A percentile compares a stretch with the other conserved stretches of the same genome.
Evolutionary conservation across 148 eudicot species (phyloP).

Genomic region (Simmondsia chinensis): DNA sequence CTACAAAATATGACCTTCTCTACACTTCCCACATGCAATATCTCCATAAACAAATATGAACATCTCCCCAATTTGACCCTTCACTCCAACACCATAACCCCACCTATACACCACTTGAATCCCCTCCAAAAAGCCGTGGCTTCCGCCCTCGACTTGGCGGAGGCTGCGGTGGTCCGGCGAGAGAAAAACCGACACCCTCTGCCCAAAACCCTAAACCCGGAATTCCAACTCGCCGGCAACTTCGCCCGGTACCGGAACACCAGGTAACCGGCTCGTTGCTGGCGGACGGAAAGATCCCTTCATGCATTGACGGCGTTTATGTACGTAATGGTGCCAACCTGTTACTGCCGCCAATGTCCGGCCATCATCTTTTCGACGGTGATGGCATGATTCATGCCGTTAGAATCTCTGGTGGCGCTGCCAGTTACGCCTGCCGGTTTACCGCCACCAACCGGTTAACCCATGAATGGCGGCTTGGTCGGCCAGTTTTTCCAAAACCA

Average conservation of each 20-base stretch:
- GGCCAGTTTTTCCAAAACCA: constrained; percentile 62
- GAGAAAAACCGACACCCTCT: constrained; percentile 30
- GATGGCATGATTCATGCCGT: constrained; percentile 85
- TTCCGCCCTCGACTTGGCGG: constrained; percentile 28
- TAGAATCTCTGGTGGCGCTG: constrained; percentile 20
- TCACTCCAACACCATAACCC: neutral
- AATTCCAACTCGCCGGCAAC: constrained; percentile 56
- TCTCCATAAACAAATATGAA: too few relatives aligned
- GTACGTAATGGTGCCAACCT: constrained; percentile 82
- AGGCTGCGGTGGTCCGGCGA: constrained; percentile 15
- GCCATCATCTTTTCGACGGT: constrained; percentile 81
- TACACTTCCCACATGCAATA: too few relatives aligned
- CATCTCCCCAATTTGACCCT: too few relatives aligned
- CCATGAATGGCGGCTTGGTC: constrained; percentile 47
- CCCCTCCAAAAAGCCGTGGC: constrained; percentile 33
- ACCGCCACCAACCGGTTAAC: constrained; percentile 49
- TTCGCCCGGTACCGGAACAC: constrained; percentile 60
- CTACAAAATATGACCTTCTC: too few relatives aligned
- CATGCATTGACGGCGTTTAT: constrained; percentile 49
- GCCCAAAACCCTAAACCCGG: constrained; percentile 52
- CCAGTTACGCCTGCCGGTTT: constrained; percentile 64
- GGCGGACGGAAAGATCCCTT: constrained; percentile 35
- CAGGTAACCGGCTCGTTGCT: constrained; percentile 26
- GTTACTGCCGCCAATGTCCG: constrained; percentile 30
- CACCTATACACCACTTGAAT: constrained; percentile 20